A percentile compares a stretch with the other conserved stretches of the same genome.
phyloP scores from a whole-genome alignment of 768 basidiomycete genomes.

The Suillus subalutaceus region DNA sequence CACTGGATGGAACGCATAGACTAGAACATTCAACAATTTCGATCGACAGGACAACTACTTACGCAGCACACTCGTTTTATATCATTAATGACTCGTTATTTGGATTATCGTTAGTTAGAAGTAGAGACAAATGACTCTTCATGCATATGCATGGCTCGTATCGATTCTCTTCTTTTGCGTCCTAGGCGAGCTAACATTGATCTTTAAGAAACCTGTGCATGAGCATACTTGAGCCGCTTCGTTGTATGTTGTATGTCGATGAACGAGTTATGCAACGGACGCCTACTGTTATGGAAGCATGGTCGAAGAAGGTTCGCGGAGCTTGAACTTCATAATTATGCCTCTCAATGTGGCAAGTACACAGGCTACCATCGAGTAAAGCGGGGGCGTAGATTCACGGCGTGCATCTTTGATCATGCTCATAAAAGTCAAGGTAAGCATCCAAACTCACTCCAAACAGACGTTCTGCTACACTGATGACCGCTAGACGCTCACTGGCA shows the following conservation, averaged over 20 bases:
- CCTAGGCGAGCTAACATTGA: not conserved
- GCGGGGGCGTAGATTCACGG: not conserved
- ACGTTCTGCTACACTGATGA: constrained; percentile 10
- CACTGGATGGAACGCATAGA: not conserved
- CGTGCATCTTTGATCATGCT: constrained; percentile 51
- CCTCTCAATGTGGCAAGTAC: no score
- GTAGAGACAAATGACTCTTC: not conserved
- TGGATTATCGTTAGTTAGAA: not conserved
- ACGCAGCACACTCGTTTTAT: constrained; percentile 1
- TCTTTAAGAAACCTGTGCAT: not conserved
- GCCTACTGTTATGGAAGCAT: not conserved
- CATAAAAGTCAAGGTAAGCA: constrained; percentile 85
- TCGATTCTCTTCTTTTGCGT: not conserved
- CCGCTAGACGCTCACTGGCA: constrained; percentile 88
- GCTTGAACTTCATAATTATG: not conserved
- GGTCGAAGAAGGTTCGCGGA: not conserved
- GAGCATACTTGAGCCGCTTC: not conserved
- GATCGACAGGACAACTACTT: not conserved
- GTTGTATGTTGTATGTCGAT: not conserved
- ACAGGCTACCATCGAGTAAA: not conserved
- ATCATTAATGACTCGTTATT: not conserved
- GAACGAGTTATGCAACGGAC: not conserved
- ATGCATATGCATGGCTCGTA: not conserved
- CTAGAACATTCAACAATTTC: not conserved
- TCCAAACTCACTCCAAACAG: not conserved